These are phyloP conservation scores for Glycyrrhiza uralensis DNA, from an alignment of 306 rosid species.

Conservation along the genomic window DNA sequence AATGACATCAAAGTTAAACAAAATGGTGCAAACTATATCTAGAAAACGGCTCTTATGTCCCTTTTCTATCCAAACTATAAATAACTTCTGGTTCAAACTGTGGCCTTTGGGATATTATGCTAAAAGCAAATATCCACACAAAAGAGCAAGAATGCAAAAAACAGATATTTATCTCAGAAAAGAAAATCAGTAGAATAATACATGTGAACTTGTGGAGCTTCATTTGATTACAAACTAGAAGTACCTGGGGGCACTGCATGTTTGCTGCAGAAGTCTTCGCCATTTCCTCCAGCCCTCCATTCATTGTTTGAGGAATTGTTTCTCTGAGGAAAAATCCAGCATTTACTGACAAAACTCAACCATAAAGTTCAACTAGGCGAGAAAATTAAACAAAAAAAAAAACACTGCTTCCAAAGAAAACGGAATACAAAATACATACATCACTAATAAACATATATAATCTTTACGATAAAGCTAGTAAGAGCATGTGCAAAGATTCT, in stretches of 20 bases:
- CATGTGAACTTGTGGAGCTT: conserved; percentile 22
- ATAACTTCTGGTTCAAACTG: neutral
- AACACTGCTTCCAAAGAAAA: neutral
- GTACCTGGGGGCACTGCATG: conserved; percentile 66
- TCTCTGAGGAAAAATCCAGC: conserved; percentile 34
- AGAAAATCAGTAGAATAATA: conserved; percentile 2
- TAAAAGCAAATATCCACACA: neutral
- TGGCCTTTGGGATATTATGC: neutral
- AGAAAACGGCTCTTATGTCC: neutral
- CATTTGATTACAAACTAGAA: neutral
- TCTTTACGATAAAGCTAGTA: neutral
- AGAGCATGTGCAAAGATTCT: neutral
- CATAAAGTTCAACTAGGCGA: neutral
- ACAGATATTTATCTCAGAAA: neutral
- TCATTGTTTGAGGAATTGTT: conserved; percentile 40
- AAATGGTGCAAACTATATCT: neutral
- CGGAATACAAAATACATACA: neutral
- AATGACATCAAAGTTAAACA: conserved; percentile 17
- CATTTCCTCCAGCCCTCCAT: conserved; percentile 59
- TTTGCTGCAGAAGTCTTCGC: conserved; percentile 53
- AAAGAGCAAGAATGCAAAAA: neutral
- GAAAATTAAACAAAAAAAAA: conserved; percentile 2
- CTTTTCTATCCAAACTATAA: neutral
- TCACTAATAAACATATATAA: neutral
- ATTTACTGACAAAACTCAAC: conserved; percentile 22